These are phyloP conservation scores for Speleostelium caveatum DNA, from an alignment of 78 protist species.

Conservation along the genomic window DNA sequence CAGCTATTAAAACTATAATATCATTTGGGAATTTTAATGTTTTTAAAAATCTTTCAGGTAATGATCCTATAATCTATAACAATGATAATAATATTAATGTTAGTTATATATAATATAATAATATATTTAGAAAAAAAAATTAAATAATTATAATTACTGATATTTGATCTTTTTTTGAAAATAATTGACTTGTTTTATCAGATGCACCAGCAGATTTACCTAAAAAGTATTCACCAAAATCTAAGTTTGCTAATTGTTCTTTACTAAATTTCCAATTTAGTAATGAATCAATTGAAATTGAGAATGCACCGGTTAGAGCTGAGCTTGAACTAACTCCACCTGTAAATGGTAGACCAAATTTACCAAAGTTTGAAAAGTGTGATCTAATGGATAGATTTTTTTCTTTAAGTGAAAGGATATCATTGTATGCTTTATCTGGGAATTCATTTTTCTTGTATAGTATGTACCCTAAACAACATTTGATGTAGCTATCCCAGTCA, in stretches of 20 bases:
- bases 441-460: neutral
- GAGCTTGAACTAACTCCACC: slow-evolving; percentile 77
- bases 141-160: too few species aligned
- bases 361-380: slow-evolving; percentile 26
- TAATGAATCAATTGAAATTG: slow-evolving; percentile 1
- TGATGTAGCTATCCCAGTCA: slow-evolving; percentile 47
- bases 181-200: slow-evolving; percentile 52
- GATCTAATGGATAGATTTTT: neutral
- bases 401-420: neutral
- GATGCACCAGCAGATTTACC: slow-evolving; percentile 80
- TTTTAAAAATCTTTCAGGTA: slow-evolving; percentile 43
- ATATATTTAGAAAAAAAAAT: too few species aligned
- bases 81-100: too few species aligned
- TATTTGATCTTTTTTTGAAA: slow-evolving; percentile 26
- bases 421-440: neutral
- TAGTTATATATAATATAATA: too few species aligned
- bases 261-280: slow-evolving; percentile 10
- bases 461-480: slow-evolving; percentile 27
- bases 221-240: slow-evolving; percentile 66
- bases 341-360: slow-evolving; percentile 7
- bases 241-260: slow-evolving; percentile 43
- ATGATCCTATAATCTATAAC: too few species aligned
- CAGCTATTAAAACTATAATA: slow-evolving; percentile 1
- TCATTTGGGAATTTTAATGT: slow-evolving; percentile 7
- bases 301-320: slow-evolving; percentile 65